These are phyloP conservation scores for Gentiana straminea DNA, from an alignment of 257 asterid genomes.

Conservation along the genomic window DNA sequence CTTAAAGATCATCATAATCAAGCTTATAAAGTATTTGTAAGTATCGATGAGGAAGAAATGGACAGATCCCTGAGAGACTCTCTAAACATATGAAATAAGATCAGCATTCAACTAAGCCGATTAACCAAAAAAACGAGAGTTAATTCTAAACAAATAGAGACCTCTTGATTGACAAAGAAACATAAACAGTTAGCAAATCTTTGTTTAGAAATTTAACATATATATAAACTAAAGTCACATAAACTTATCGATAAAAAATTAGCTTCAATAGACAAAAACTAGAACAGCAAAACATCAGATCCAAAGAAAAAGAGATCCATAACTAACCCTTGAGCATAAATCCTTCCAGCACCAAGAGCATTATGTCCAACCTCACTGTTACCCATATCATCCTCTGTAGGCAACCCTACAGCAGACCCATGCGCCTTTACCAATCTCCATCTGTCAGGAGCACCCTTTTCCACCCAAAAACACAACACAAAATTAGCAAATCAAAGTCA, in stretches of 20 bases:
- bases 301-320: neutral
- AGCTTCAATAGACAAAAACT: neutral
- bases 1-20: too few species aligned
- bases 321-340: slow-evolving; percentile 77
- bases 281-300: neutral
- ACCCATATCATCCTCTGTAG: slow-evolving; percentile 90
- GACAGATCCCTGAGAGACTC: too few species aligned
- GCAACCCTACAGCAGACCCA: slow-evolving; percentile 74
- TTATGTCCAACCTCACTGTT: slow-evolving; percentile 92
- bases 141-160: too few species aligned
- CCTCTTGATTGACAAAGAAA: too few species aligned
- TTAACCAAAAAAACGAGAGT: too few species aligned
- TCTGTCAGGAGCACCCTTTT: slow-evolving; percentile 72
- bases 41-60: too few species aligned
- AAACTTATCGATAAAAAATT: too few species aligned
- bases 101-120: too few species aligned
- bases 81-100: too few species aligned
- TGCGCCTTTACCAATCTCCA: slow-evolving; percentile 88
- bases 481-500: neutral
- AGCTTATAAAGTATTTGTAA: too few species aligned
- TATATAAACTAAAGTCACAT: too few species aligned
- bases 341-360: slow-evolving; percentile 94
- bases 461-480: slow-evolving; percentile 14
- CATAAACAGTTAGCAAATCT: neutral
- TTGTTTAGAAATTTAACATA: too few species aligned